phyloP scores from a whole-genome alignment of 495 filamentous ascomycete genomes.

The Lophiotrema nucula region DNA sequence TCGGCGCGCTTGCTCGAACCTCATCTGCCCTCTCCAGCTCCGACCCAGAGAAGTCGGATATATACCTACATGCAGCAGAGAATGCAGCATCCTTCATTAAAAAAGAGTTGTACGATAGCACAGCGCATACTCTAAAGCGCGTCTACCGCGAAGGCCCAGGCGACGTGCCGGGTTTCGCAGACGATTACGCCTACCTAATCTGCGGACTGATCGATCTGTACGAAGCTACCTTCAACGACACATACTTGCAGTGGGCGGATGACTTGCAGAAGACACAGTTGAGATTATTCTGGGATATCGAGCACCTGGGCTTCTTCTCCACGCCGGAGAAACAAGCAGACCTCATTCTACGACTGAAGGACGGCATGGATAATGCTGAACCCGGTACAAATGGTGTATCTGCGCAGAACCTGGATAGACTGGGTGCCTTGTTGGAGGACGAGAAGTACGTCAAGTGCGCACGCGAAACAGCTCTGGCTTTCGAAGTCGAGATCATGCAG shows the following conservation, averaged over 20 bases:
- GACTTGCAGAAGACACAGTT: conserved; percentile 65
- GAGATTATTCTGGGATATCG: conserved; percentile 45
- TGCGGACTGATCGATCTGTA: conserved; percentile 84
- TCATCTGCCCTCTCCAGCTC: conserved; percentile 63
- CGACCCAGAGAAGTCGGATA: conserved; percentile 55
- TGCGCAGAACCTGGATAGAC: conserved; percentile 77
- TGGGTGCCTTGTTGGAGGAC: conserved; percentile 69
- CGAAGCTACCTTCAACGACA: conserved; percentile 78
- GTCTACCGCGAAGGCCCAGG: conserved; percentile 75
- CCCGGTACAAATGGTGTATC: conserved; percentile 85
- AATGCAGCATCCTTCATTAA: conserved; percentile 75
- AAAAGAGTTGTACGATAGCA: conserved; percentile 69
- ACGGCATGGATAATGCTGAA: conserved; percentile 86
- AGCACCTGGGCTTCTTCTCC: conserved; percentile 79
- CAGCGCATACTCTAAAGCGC: conserved; percentile 63
- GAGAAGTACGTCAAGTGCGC: conserved; percentile 62
- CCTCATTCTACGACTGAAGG: conserved; percentile 84
- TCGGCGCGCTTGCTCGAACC: conserved; percentile 75
- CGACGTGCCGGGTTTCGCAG: conserved; percentile 76
- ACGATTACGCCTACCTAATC: conserved; percentile 92
- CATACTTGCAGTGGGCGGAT: conserved; percentile 79
- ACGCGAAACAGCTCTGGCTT: conserved; percentile 72
- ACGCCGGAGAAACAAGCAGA: conserved; percentile 65
- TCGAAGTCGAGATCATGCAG: conserved; percentile 85
- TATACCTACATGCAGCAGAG: conserved; percentile 63